phyloP scores from a whole-genome alignment of 768 basidiomycete species.

The Podaxis mareebaensis region DNA sequence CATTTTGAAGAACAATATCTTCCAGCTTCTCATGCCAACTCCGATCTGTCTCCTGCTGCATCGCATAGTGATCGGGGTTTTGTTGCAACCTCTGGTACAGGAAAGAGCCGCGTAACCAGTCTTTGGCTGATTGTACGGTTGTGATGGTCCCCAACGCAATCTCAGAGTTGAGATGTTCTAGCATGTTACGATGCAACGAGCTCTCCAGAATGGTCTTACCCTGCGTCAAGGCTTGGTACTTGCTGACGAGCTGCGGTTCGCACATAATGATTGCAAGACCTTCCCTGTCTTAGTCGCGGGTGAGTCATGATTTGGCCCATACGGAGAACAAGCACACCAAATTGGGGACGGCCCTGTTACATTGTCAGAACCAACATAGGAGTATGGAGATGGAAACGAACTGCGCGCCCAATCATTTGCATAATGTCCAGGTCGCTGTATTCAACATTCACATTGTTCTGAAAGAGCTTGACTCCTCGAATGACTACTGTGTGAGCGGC shows the following conservation, averaged over 20 bases:
- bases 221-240: slow-evolving; percentile 69
- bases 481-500: slow-evolving; percentile 94
- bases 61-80: slow-evolving; percentile 77
- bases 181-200: slow-evolving; percentile 76
- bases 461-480: slow-evolving; percentile 84
- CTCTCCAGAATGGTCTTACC: slow-evolving; percentile 84
- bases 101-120: slow-evolving; percentile 86
- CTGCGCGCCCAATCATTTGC: slow-evolving; percentile 96
- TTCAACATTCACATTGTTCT: slow-evolving; percentile 67
- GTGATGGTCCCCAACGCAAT: slow-evolving; percentile 86
- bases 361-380: background rate
- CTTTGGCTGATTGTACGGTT: slow-evolving; percentile 64
- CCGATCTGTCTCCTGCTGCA: slow-evolving; percentile 40
- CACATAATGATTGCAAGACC: slow-evolving; percentile 86
- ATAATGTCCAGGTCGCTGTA: slow-evolving; percentile 92
- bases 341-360: slow-evolving; percentile 85
- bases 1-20: slow-evolving; percentile 69
- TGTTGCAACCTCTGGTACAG: slow-evolving; percentile 82
- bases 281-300: slow-evolving; percentile 59
- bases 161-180: slow-evolving; percentile 94
- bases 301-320: background rate
- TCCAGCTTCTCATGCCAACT: slow-evolving; percentile 73
- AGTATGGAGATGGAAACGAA: slow-evolving; percentile 32
- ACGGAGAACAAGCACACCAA: slow-evolving; percentile 47
- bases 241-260: slow-evolving; percentile 66